Conservation (phyloP, 306 rosid genomes). For the Hippophae gyantsensis region DNA sequence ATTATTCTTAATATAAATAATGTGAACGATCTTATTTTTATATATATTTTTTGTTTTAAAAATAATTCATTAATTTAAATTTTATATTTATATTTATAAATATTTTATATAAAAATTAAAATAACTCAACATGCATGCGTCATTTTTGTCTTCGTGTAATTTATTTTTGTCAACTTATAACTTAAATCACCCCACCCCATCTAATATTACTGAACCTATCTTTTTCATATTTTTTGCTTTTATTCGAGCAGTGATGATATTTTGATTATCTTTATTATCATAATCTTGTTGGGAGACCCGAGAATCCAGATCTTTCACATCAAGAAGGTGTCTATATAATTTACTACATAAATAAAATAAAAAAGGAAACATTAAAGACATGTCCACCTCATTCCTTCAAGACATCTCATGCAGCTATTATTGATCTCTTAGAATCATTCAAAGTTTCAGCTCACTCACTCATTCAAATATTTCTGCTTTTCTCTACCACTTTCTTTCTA, state of each 20-base stretch:
- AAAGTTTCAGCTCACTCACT: slow-evolving; percentile 12
- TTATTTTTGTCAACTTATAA: too few species aligned
- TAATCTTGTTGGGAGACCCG: slow-evolving; percentile 13
- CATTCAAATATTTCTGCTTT: slow-evolving; percentile 5
- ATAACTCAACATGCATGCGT: too few species aligned
- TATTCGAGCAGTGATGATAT: background rate
- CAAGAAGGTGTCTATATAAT: slow-evolving; percentile 6
- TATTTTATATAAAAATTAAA: too few species aligned
- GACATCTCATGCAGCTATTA: slow-evolving; percentile 15
- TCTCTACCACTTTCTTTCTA: background rate
- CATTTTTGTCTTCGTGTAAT: too few species aligned
- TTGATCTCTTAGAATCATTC: slow-evolving; percentile 15
- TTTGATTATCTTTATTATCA: background rate
- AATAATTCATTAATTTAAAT: too few species aligned
- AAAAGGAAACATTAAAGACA: background rate
- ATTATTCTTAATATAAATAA: too few species aligned
- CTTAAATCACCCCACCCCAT: too few species aligned
- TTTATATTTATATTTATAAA: too few species aligned
- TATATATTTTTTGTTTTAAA: too few species aligned
- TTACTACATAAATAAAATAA: background rate
- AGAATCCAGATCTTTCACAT: slow-evolving; percentile 24
- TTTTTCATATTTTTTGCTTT: background rate
- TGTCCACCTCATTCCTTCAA: slow-evolving; percentile 19
- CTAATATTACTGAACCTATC: background rate
- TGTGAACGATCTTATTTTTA: too few species aligned